Conservation (phyloP, 805 yeast species). For the Schwanniomyces vanrijiae region DNA sequence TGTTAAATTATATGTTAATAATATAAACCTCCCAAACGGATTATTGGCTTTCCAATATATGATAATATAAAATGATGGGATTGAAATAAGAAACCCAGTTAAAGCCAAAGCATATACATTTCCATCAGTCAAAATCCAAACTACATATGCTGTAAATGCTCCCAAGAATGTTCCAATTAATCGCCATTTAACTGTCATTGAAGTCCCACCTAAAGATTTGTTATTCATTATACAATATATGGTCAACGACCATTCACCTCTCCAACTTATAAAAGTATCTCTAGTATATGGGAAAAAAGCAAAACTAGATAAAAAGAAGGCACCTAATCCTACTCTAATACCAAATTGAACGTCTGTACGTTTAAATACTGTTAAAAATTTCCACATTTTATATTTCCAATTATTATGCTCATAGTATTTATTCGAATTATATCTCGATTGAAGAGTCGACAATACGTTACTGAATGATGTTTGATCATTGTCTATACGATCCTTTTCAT, state of each 20-base stretch:
- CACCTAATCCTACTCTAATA: conserved; percentile 75
- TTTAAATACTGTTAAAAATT: conserved; percentile 48
- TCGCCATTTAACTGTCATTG: conserved; percentile 74
- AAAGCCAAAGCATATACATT: conserved; percentile 51
- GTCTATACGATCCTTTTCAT: conserved; percentile 8
- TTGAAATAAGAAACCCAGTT: conserved; percentile 46
- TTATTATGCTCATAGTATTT: conserved; percentile 1
- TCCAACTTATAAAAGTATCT: conserved; percentile 57
- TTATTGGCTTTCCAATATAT: conserved; percentile 63
- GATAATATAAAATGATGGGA: conserved; percentile 58
- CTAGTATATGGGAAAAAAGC: conserved; percentile 64
- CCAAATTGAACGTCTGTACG: conserved; percentile 77
- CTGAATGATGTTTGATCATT: conserved; percentile 17
- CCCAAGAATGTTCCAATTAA: conserved; percentile 76
- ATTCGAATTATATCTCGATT: conserved; percentile 21
- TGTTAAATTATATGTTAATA: conserved; percentile 76
- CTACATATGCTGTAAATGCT: conserved; percentile 56
- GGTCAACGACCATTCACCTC: conserved; percentile 85
- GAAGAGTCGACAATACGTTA: conserved; percentile 32
- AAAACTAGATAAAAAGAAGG: conserved; percentile 60
- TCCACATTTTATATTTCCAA: conserved; percentile 43
- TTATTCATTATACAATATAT: conserved; percentile 83
- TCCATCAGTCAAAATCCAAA: conserved; percentile 61
- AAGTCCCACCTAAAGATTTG: conserved; percentile 81
- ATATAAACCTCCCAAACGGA: conserved; percentile 67